These are phyloP conservation scores for Naematelia encephala DNA, from an alignment of 768 basidiomycete genomes.

Conservation along the genomic window DNA sequence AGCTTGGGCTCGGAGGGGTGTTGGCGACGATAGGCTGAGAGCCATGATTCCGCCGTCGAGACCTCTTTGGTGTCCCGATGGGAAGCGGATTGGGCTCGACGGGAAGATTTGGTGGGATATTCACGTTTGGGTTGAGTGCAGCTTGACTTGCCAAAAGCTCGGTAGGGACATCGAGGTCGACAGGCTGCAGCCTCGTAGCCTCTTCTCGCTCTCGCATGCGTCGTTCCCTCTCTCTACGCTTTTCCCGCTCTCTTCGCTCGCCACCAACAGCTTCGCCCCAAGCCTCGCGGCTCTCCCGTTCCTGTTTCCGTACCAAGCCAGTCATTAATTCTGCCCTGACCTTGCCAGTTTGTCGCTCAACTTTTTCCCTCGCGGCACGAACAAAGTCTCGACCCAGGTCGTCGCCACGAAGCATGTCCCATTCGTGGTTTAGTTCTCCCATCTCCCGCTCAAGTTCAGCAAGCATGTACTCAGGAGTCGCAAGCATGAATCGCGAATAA, in stretches of 20 bases:
- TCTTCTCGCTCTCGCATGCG: conserved; percentile 26
- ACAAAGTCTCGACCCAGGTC: conserved; percentile 74
- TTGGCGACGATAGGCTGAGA: conserved; percentile 56
- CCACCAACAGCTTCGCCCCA: conserved; percentile 42
- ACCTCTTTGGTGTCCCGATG: conserved; percentile 16
- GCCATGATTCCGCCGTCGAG: conserved; percentile 11
- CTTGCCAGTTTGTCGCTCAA: conserved; percentile 75
- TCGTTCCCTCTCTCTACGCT: conserved; percentile 30
- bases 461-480: conserved; percentile 79
- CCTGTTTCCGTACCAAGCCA: conserved; percentile 60
- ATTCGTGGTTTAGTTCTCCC: conserved; percentile 68
- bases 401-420: conserved; percentile 66
- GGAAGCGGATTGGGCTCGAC: conserved; percentile 34
- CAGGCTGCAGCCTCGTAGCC: conserved; percentile 3
- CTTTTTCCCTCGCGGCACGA: conserved; percentile 69
- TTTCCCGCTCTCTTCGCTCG: conserved; percentile 31
- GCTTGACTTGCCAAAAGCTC: conserved; percentile 26
- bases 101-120: conserved; percentile 31
- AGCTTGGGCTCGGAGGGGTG: conserved; percentile 80
- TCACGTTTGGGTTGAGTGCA: conserved; percentile 7
- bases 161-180: conserved; percentile 22
- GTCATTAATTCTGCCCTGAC: conserved; percentile 68
- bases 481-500: conserved; percentile 94
- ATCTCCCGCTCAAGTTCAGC: conserved; percentile 70
- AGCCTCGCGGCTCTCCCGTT: conserved; percentile 59